These are phyloP conservation scores for barley (Hordeum vulgare) DNA, from an alignment of 176 grass and related monocot genomes.

Conservation along the genomic window DNA sequence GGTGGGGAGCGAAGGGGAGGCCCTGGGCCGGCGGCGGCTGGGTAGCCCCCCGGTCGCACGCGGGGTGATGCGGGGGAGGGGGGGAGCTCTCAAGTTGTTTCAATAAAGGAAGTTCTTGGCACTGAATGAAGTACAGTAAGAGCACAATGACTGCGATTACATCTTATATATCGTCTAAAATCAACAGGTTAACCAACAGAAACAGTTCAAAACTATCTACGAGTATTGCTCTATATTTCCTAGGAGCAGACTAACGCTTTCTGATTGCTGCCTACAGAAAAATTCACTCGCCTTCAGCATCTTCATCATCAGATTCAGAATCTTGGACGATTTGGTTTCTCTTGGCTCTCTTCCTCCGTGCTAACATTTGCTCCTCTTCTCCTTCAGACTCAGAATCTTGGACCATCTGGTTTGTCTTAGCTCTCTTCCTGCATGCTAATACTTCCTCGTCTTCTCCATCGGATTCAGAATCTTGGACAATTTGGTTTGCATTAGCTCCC, in stretches of 20 bases:
- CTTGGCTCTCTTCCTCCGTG: constrained; percentile 55
- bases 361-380: constrained; percentile 44
- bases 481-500: constrained; percentile 49
- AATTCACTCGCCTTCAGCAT: constrained; percentile 18
- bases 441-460: constrained; percentile 51
- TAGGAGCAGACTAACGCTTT: background rate
- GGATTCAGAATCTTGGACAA: constrained; percentile 58
- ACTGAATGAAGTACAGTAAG: background rate
- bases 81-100: background rate
- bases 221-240: background rate
- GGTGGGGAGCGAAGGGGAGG: too few relatives aligned
- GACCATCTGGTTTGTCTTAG: constrained; percentile 48
- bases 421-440: constrained; percentile 40
- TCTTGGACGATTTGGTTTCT: constrained; percentile 53
- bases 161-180: background rate
- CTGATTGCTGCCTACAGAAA: background rate
- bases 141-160: background rate
- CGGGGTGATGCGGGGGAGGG: too few relatives aligned
- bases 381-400: constrained; percentile 56
- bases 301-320: constrained; percentile 57
- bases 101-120: background rate
- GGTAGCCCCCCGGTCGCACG: too few relatives aligned
- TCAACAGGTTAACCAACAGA: background rate
- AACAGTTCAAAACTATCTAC: background rate
- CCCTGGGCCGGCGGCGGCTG: too few relatives aligned